phyloP scores from a whole-genome alignment of 345 rosid species.

The Streptanthus diversifolius region DNA sequence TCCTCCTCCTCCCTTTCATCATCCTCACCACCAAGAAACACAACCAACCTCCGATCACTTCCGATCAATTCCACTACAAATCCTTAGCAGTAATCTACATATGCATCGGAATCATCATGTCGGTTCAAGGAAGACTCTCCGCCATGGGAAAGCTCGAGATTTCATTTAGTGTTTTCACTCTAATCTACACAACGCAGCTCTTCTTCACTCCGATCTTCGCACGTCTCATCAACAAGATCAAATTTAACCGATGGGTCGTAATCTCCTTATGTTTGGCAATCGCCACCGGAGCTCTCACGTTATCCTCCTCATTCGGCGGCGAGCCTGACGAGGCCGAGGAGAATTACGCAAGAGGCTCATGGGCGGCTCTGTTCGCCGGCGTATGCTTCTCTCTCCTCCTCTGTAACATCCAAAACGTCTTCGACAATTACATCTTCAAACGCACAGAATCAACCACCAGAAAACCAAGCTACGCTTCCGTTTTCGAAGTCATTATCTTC shows the following conservation, averaged over 20 bases:
- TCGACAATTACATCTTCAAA: constrained; percentile 26
- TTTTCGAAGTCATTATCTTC: constrained; percentile 27
- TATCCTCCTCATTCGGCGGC: constrained; percentile 32
- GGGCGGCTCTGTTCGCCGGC: constrained; percentile 31
- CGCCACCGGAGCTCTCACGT: constrained; percentile 40
- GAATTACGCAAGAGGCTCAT: constrained; percentile 15
- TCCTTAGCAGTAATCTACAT: constrained; percentile 23
- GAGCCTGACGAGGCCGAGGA: constrained; percentile 31
- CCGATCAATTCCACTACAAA: constrained; percentile 9
- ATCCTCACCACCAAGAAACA: constrained; percentile 19
- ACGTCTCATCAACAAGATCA: constrained; percentile 20
- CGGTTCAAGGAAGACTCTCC: constrained; percentile 31
- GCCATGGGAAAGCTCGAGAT: constrained; percentile 30
- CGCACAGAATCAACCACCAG: neutral
- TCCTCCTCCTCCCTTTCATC: constrained; percentile 32
- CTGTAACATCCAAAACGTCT: constrained; percentile 32
- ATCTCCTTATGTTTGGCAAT: constrained; percentile 30
- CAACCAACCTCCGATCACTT: constrained; percentile 8
- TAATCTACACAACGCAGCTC: constrained; percentile 34
- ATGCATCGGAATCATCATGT: constrained; percentile 24
- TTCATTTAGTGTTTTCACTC: constrained; percentile 18
- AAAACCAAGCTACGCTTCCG: constrained; percentile 29
- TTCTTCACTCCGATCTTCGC: constrained; percentile 30
- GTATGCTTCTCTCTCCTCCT: constrained; percentile 31
- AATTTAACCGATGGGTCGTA: constrained; percentile 29